Conservation (phyloP, 192 early-diverging fungal genomes). For the Coemansia asiatica region DNA sequence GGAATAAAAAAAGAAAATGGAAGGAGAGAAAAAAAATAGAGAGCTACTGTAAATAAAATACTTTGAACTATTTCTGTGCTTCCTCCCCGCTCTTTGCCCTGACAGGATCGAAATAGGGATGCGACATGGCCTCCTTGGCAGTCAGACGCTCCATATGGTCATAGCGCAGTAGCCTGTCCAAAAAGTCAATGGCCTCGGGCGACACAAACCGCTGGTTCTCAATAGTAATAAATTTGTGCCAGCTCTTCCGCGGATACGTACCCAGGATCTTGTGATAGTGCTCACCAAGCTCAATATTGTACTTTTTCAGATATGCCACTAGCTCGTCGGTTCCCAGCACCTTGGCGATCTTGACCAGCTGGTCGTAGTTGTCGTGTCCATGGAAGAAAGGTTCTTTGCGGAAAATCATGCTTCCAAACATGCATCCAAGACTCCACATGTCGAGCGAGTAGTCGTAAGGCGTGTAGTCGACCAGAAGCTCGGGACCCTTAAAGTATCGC, state of each 20-base stretch:
- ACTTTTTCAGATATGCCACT: conserved; percentile 90
- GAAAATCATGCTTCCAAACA: conserved; percentile 99
- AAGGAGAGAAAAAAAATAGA: not conserved
- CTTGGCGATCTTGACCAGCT: conserved; percentile 98
- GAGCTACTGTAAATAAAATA: not conserved
- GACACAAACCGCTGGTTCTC: conserved; percentile 85
- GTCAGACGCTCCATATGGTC: conserved; percentile 91
- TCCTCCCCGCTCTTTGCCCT: conserved; percentile 30
- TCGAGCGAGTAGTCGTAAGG: conserved; percentile 99
- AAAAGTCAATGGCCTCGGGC: conserved; percentile 82
- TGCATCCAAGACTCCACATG: conserved; percentile 99
- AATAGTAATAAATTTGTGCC: conserved; percentile 78
- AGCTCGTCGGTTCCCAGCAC: conserved; percentile 97
- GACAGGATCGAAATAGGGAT: conserved; percentile 76
- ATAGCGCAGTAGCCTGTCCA: conserved; percentile 88
- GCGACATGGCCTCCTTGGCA: conserved; percentile 84
- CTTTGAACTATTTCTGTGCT: conserved; percentile 2
- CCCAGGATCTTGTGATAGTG: conserved; percentile 94
- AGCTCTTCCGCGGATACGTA: conserved; percentile 84
- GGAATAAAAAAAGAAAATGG: not conserved
- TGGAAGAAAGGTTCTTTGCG: conserved; percentile 99
- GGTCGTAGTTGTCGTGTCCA: conserved; percentile 97
- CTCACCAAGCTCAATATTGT: conserved; percentile 86
- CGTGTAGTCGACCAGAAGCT: conserved; percentile 96
- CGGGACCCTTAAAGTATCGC: conserved; percentile 98